Base-by-base conservation (phyloP, 352 stramenopile genomes). In the Pythium apleroticum region DNA sequence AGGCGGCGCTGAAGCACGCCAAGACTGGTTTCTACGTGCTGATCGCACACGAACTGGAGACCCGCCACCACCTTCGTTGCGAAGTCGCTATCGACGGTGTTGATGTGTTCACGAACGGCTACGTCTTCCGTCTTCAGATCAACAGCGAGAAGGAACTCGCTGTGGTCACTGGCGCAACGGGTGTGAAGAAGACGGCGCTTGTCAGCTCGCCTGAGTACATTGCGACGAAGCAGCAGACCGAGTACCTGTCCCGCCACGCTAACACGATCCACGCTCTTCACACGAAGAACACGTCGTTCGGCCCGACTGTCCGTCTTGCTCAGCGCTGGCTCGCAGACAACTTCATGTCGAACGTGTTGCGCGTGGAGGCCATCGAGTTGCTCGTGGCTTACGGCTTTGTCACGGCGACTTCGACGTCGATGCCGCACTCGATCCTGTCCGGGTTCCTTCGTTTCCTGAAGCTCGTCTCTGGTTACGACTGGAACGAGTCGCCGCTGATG, bases 11-110 rank as follows among this genome's bases (percentile, higher is more conserved):
- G 37, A 72, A 77, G 39, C 81, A 95, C 55, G 86, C 85, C 5
- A 96, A 97, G 73, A 91, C 84, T 5, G 90, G 87, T 1, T 97
- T 97, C 66, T 96, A 96, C 71, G 86, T 97, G 15, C 81, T 96
- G 41, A 81, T 97, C 27, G 86, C 80, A 1, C 77, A 96, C 45
- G 83, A 95, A 57, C 73, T 96, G 0, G 80, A 92, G 46, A 83
- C 81, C 4, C 72, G 72, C 20, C 71, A 81, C 28, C 68, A 81
- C 19, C 55, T 91, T 0, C 81, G 81, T 19, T 93, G 84, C n/a
- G 86, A 92, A 24, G 79, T 91, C n/a, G 81, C 80, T 1, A 74
- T 75, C 24, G 75, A 93, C 56, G 75, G 78, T 53, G 70, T 97
- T 9, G 90, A 97, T 58, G 82, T 97, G 2, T 86, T 97, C 39